phyloP scores from a whole-genome alignment of 2,329 filamentous ascomycete species.

The Cordyceps militaris region DNA sequence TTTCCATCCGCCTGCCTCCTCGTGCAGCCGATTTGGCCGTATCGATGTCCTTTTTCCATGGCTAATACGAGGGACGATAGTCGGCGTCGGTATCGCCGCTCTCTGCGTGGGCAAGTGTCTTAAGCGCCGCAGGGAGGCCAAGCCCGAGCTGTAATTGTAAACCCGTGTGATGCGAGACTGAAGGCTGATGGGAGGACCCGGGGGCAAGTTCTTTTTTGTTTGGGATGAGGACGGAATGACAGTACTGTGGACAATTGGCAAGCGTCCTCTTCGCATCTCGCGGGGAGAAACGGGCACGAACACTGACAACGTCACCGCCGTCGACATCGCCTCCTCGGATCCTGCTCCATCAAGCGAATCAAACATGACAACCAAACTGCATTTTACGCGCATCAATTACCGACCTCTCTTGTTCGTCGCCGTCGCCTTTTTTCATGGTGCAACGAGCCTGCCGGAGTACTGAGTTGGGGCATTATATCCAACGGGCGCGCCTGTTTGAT shows the following conservation, averaged over 20 bases:
- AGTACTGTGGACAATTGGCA: background rate
- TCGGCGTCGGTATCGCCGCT: conserved; percentile 26
- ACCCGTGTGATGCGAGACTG: background rate
- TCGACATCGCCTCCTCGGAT: background rate
- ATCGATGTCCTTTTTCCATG: background rate
- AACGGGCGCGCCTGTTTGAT: background rate
- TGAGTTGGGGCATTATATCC: background rate
- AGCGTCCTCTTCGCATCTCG: background rate
- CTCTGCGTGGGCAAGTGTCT: conserved; percentile 28
- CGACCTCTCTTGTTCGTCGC: background rate
- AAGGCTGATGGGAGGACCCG: conserved; percentile 1
- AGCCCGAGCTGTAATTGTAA: conserved; percentile 22
- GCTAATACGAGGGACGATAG: conserved; percentile 16
- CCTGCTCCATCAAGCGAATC: background rate
- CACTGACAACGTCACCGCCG: background rate
- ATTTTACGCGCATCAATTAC: background rate
- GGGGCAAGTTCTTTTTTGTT: background rate
- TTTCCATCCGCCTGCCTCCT: background rate
- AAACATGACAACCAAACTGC: background rate
- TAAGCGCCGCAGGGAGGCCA: conserved; percentile 27
- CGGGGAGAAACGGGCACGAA: background rate
- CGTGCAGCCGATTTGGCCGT: background rate
- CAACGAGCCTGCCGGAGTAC: background rate
- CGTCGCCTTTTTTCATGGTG: background rate
- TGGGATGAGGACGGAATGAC: conserved; percentile 4